Base-by-base conservation (phyloP, 495 filamentous ascomycete genomes). In the Geopyxis carbonaria region DNA sequence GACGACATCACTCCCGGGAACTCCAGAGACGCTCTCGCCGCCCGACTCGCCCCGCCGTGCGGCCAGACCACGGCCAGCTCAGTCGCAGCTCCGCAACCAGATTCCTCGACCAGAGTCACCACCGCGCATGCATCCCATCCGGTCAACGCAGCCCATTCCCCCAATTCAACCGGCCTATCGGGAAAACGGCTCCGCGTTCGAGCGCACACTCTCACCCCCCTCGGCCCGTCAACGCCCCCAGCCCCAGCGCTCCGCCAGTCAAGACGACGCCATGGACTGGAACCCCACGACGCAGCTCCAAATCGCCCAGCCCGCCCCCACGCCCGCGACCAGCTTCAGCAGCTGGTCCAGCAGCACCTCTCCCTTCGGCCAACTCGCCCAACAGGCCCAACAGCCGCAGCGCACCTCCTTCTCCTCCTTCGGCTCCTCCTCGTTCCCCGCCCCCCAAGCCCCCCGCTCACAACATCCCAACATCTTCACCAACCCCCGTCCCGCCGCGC, bases 221-320 rank as follows among this genome's bases (percentile, higher is more conserved):
- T 45, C 49, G n/a, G 34, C 40, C 0, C 40, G 39, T 11, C 48
- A 40, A n/a, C 19, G 47, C 10, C 35, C 21, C n/a, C 22, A 32
- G 13, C 5, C 21, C 13, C 24, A 8, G 10, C 25, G 47, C 46
- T 8, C 46, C 46, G n/a, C n/a, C n/a, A n/a, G n/a, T n/a, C n/a
- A n/a, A n/a, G 34, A 37, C 5, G 49, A 53, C 25, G 49, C 38
- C 24, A 53, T 53, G 49, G 49, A 53, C 48, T 53, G 49, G 49
- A 48, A 53, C 48, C 48, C 44, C 3, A 53, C 46, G 2, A 30
- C n/a, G 23, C 2, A 20, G 23, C 3, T 9, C 18, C 2, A 20
- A 28, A 8, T 18, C 41, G 6, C 28, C 31, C 11, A 2, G 16
- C 9, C 13, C 18, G 6, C 45, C 34, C 1, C 47, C 47, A 1